Base-by-base conservation (phyloP, 1,139 yeast genomes). In the Debaryomyces nepalensis region DNA sequence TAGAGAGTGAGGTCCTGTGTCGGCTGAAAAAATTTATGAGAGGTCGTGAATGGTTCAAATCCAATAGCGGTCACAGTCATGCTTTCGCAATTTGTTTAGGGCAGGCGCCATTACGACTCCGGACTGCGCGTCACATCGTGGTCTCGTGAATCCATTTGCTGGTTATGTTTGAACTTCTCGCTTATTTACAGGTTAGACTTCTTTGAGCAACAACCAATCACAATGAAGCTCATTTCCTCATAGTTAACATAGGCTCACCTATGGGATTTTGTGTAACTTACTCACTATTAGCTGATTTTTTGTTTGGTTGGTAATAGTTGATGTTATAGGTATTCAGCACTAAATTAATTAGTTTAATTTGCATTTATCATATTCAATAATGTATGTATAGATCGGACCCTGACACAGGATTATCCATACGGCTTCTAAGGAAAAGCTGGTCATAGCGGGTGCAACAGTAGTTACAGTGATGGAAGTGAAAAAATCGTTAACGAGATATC, bases 271-370 rank as follows among this genome's bases (percentile, higher is more conserved):
- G 44, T 41, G 44, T 41, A 41, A 37, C 20, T 36, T 31, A 33
- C 35, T 31, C 16, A 15, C 32, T 41, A 37, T 41, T 41, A 37
- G 44, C 41, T 41, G 44, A 41, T 41, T 41, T 37, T 41, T 31
- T 19, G 23, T 19, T 29, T 29, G 32, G 24, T 29, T 29, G 18
- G 32, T 29, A 16, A 19, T 16, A 8, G 21, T 14, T 29, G n/a
- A 29, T 29, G 32, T 29, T 29, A 29, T 29, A 29, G 32, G 32
- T 29, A 29, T 2, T 16, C 32, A 29, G 32, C 18, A 22, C 18
- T 16, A 29, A 29, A 29, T 29, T 29, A 29, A 29, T 29, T 29
- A 16, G 20, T 29, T 29, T 29, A 29, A 29, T 29, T 29, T 29
- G 32, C 32, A 29, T 29, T 16, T 16, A 29, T 4, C 20, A 29